Evolutionary conservation across 768 basidiomycete genomes (phyloP), one percentile per base, ranked within the genome.

Genomic region (Asterophora parasitica): DNA sequence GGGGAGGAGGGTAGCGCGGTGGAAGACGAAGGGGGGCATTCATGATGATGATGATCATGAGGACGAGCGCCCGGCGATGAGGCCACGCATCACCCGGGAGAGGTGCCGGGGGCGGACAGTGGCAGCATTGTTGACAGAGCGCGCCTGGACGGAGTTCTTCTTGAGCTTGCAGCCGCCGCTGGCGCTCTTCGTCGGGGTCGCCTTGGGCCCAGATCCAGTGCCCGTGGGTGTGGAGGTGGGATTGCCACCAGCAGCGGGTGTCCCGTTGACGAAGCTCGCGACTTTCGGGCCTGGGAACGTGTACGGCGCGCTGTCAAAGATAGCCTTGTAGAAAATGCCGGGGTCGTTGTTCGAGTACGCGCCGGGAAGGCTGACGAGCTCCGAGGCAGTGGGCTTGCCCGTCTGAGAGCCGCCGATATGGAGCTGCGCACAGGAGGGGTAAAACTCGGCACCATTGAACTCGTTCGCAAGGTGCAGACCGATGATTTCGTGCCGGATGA

Each of bases 401-500:
- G 71, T 73, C 37, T 73, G 73, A 42, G 67, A 73, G 9, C 87
- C 85, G 2, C 72, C 65, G 31, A 90, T 62, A 32, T 60, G 66
- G 51, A 85, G 60, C 64, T 82, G 76, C 2, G 76, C 71, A 62
- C 88, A 92, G 20, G 78, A 77, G 0, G 85, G 82, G 61, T 92
- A 92, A 65, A 89, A 91, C 65, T 92, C 88, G 0, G 85, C 88
- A 15, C 84, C 85, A 4, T 81, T 80, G 13, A 58, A 8, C 2
- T 58, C 53, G n/a, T 59, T 70, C 5, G 75, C 87, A 38, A 82
- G 73, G 58, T 90, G 88, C 11, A 90, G 77, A 8, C 83, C 82
- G 61, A 90, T 82, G 63, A 90, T 83, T 61, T 91, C 88, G 61
- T 88, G 82, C 1, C 88, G 84, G 59, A 89, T 62, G 49, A 91